These are phyloP conservation scores for Pseudocercospora crystallina DNA, from an alignment of 2,329 filamentous ascomycete species.

Conservation along the genomic window DNA sequence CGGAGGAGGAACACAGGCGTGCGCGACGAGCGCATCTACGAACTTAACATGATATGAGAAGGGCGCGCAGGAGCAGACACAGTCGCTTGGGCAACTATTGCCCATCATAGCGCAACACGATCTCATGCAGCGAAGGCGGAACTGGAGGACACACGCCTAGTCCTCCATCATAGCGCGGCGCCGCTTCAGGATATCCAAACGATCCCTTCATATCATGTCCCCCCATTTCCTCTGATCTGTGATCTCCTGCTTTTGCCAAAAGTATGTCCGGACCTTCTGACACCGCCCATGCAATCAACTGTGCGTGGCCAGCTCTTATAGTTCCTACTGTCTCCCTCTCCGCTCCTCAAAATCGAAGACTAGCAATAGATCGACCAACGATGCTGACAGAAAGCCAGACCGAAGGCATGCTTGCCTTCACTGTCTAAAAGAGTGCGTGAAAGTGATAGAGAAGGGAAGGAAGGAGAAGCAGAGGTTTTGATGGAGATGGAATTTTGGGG, in stretches of 20 bases:
- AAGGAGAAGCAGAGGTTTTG: neutral
- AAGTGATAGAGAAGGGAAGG: slow-evolving; percentile 7
- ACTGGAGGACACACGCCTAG: too few species aligned
- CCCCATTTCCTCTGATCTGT: neutral
- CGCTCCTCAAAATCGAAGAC: slow-evolving; percentile 28
- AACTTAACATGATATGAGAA: too few species aligned
- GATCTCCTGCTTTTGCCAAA: neutral
- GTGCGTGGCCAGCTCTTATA: slow-evolving; percentile 31
- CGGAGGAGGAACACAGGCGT: too few species aligned
- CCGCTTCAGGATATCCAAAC: neutral
- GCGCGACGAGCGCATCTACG: too few species aligned
- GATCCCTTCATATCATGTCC: neutral
- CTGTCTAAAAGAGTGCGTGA: slow-evolving; percentile 20
- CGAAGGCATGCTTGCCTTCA: slow-evolving; percentile 18
- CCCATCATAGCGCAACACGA: too few species aligned
- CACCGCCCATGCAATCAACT: slow-evolving; percentile 28
- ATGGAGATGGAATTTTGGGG: neutral
- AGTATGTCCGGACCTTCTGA: slow-evolving; percentile 29
- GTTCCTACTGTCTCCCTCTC: slow-evolving; percentile 27
- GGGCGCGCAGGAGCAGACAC: too few species aligned
- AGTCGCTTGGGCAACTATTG: too few species aligned
- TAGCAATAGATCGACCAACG: slow-evolving; percentile 16
- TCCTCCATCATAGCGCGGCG: too few species aligned
- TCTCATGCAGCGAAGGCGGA: too few species aligned
- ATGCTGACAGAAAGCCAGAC: slow-evolving; percentile 12